Conservation (phyloP, 257 asterid genomes). For the Solanum etuberosum region DNA sequence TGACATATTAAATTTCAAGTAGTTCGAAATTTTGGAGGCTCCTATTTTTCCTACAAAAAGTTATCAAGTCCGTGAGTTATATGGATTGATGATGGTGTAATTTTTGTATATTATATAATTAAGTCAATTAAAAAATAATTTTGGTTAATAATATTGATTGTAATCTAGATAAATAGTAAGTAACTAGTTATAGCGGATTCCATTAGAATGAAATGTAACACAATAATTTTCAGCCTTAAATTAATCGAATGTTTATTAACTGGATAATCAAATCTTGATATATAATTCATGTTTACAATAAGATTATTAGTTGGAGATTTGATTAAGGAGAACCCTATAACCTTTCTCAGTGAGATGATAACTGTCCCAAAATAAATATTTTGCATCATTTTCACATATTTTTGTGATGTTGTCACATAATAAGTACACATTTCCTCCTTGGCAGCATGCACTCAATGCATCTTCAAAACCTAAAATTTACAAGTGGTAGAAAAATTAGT, state of each 20-base stretch:
- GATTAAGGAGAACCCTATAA: slow-evolving; percentile 10
- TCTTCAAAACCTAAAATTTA: slow-evolving; percentile 22
- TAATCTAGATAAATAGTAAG: too few species aligned
- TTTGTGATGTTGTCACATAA: slow-evolving; percentile 5
- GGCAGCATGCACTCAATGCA: slow-evolving; percentile 18
- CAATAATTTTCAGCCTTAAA: background rate
- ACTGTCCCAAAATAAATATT: slow-evolving; percentile 31
- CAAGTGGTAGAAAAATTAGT: background rate
- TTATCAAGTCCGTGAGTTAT: background rate
- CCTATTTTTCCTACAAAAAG: background rate
- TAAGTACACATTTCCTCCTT: slow-evolving; percentile 4
- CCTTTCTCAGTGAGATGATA: slow-evolving; percentile 34
- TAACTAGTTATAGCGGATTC: background rate
- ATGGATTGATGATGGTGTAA: too few species aligned
- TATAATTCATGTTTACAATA: background rate
- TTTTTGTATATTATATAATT: too few species aligned
- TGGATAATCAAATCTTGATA: background rate
- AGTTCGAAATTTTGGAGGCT: background rate
- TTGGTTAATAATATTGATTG: background rate
- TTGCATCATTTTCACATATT: slow-evolving; percentile 17
- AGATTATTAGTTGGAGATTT: background rate
- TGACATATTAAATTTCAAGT: background rate
- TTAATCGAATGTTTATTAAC: background rate
- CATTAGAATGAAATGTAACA: background rate
- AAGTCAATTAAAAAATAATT: too few species aligned